Base-by-base conservation (phyloP, 2,329 filamentous ascomycete species). In the Monosporascus sp. region DNA sequence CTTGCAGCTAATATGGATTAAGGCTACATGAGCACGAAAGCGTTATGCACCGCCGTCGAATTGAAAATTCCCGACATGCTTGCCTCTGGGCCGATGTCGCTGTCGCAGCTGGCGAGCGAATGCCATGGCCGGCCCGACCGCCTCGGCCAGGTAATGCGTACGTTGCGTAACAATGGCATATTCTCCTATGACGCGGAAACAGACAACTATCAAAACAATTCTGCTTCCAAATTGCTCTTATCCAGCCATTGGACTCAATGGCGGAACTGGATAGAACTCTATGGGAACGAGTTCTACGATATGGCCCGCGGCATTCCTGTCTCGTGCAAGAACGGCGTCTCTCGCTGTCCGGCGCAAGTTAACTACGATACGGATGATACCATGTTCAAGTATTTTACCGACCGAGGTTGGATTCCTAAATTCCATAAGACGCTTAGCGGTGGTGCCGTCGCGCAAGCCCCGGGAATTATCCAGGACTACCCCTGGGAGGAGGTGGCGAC, bases 281-380 rank as follows among this genome's bases (percentile, higher is more conserved):
- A 76, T 54, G 73, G 70, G 6, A 72, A 70, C 53, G 59, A 74
- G 49, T 75, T 74, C 60, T 77, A 74, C 60, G 71, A 76, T 54
- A 71, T 74, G 38, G 70, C 72, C 0, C 60, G 67, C 3, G 70
- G 72, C 5, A 72, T 76, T 31, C 74, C 72, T 0, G 58, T 50
- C 0, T 59, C 70, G 1, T 20, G 66, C 17, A 49, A 51, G 3
- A 51, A 50, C 7, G 66, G 58, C 8, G 55, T 55, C 8, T 56
- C 47, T 1, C 64, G 70, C 16, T 60, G 47, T 5, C 62, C 72
- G 0, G 71, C 72, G 1, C 73, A 77, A 57, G 66, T 72, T 53
- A 66, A 69, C 46, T 75, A 61, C 55, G 64, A 71, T 54, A 77
- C 73, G 1, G 69, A 75, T 48, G 49, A 67, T 3, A 58, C 62